phyloP scores from a whole-genome alignment of 148 eudicot species.

The Cornus controversa region DNA sequence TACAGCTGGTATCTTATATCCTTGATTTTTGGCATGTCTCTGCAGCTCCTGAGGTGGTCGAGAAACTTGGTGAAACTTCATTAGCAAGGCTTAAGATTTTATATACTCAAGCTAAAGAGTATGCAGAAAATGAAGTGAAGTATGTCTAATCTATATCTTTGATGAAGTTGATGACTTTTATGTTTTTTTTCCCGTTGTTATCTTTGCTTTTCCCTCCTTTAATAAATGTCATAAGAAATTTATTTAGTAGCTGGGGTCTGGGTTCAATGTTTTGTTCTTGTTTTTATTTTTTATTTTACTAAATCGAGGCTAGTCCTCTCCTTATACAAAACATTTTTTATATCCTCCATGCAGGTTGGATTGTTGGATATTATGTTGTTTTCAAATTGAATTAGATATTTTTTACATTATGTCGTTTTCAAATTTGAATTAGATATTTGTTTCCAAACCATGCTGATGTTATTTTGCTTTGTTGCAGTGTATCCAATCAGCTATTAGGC shows the following conservation, averaged over 20 bases:
- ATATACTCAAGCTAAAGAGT: slow-evolving; percentile 77
- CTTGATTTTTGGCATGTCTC: slow-evolving; percentile 4
- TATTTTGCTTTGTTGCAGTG: slow-evolving; percentile 39
- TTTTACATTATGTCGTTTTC: background rate
- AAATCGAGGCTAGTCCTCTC: background rate
- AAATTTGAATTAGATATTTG: background rate
- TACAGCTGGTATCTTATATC: background rate
- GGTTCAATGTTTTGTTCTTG: too few relatives aligned
- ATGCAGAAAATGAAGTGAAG: slow-evolving; percentile 79
- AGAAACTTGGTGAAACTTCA: slow-evolving; percentile 87
- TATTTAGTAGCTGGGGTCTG: background rate
- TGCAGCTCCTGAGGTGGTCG: slow-evolving; percentile 92
- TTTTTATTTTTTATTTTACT: background rate
- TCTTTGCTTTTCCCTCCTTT: background rate
- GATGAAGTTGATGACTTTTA: background rate
- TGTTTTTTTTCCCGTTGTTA: background rate
- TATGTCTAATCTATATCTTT: slow-evolving; percentile 27
- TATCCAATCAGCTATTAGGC: slow-evolving; percentile 47
- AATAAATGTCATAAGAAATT: background rate
- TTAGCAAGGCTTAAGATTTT: slow-evolving; percentile 58
- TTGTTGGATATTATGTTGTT: background rate
- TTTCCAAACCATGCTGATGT: background rate
- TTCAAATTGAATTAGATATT: too few relatives aligned
- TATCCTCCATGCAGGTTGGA: too few relatives aligned
- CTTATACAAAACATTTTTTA: background rate